phyloP scores from a whole-genome alignment of 768 basidiomycete genomes.

The Termitomyces heimii region DNA sequence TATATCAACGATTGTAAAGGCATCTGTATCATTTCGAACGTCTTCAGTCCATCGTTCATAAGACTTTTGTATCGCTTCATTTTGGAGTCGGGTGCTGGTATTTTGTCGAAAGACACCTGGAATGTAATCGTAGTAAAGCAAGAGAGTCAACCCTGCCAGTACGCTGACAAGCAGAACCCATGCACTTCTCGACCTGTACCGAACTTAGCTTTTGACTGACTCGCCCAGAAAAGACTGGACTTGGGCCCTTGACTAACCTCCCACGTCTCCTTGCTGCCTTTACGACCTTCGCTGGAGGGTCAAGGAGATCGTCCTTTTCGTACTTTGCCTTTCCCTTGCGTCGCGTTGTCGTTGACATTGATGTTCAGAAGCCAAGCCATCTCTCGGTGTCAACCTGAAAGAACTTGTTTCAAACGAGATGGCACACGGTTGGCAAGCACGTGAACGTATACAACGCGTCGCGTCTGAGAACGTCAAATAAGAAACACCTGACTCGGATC shows the following conservation, averaged over 20 bases:
- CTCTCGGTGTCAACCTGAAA: neutral
- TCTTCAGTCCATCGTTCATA: neutral
- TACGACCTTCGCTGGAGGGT: constrained; percentile 5
- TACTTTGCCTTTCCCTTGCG: constrained; percentile 8
- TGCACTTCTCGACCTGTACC: neutral
- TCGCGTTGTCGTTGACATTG: constrained; percentile 8
- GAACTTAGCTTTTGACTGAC: neutral
- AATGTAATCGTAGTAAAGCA: neutral
- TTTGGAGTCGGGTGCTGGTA: neutral
- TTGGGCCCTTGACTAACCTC: neutral
- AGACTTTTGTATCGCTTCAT: neutral
- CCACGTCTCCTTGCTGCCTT: neutral
- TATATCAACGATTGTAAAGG: constrained; percentile 39
- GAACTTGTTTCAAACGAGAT: neutral
- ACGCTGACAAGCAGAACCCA: neutral
- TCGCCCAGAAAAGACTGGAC: neutral
- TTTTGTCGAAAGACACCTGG: neutral
- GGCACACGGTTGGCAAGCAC: neutral
- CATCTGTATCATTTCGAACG: neutral
- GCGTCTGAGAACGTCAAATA: no score
- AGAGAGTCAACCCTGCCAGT: neutral
- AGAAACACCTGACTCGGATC: no score
- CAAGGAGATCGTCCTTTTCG: constrained; percentile 4
- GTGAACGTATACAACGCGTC: neutral
- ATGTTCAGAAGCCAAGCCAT: neutral